These are phyloP conservation scores for Mycena polygramma DNA, from an alignment of 768 basidiomycete species.

Conservation along the genomic window DNA sequence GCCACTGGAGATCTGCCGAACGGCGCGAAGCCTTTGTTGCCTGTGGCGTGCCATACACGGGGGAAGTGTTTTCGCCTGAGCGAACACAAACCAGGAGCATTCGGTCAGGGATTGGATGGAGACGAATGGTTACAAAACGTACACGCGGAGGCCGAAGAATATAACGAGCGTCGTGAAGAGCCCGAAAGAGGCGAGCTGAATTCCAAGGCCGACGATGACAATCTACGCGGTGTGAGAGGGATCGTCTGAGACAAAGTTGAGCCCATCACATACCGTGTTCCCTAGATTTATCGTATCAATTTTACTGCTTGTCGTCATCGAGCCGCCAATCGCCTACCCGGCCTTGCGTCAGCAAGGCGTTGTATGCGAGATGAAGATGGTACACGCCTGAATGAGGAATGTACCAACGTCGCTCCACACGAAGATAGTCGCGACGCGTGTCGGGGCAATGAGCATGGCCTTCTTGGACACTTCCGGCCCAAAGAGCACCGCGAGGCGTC, in stretches of 20 bases:
- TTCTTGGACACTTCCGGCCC: conserved; percentile 12
- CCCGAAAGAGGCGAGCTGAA: conserved; percentile 21
- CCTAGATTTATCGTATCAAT: conserved; percentile 12
- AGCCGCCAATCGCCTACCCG: not conserved
- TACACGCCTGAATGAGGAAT: conserved; percentile 6
- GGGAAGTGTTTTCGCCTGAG: conserved; percentile 20
- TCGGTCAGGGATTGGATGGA: too few relatives aligned
- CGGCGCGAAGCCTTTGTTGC: not conserved
- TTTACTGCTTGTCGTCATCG: conserved; percentile 1
- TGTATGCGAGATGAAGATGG: too few relatives aligned
- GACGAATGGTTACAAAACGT: too few relatives aligned
- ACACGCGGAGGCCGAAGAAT: conserved; percentile 26
- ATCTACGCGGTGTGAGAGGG: conserved; percentile 2
- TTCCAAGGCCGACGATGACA: conserved; percentile 11
- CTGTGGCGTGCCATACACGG: conserved; percentile 16
- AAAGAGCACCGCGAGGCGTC: conserved; percentile 2
- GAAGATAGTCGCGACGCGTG: conserved; percentile 21
- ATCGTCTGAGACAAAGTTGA: not conserved
- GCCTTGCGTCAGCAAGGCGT: too few relatives aligned
- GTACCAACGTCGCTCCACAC: conserved; percentile 23
- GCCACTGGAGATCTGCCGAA: conserved; percentile 3
- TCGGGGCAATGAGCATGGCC: conserved; percentile 21
- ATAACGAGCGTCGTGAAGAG: conserved; percentile 20
- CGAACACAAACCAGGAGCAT: not conserved
- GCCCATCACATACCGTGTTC: conserved; percentile 5